Base-by-base conservation (phyloP, 2,329 filamentous ascomycete species). In the Helicocarpus griseus region DNA sequence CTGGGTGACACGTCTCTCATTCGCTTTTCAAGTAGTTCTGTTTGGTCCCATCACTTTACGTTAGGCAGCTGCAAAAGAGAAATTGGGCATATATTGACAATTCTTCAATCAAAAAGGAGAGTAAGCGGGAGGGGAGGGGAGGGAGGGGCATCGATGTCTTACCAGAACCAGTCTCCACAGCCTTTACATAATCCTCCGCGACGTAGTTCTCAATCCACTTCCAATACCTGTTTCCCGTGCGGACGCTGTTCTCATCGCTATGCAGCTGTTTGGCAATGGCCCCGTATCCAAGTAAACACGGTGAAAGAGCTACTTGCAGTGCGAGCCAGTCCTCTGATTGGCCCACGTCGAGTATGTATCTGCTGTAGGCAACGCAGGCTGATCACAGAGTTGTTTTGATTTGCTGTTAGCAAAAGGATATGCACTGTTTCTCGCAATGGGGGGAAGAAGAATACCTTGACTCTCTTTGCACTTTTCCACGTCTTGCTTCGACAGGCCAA, bases 201-300 rank as follows among this genome's bases (percentile, higher is more conserved):
- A 86, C 80, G 63, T 96, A 97, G 62, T 88, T 94, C 64, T 90
- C 77, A 58, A 97, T 88, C 91, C 91, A 97, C 43, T 82, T 79
- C 85, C 86, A 93, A 71, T 95, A 97, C 17, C 71, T 75, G 65
- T 91, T 94, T 0, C 74, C 80, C 11, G 85, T 75, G 36, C 76
- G 75, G 46, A 72, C 61, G 33, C 82, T 85, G n/a, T 72, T 74
- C 46, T 77, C 70, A 55, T 86, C 82, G 13, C 73, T 73, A 59
- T 82, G 76, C 2, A 95, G 74, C 60, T 87, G 79, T 60, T 77
- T 77, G 5, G 87, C 91, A 54, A 94, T 87, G 51, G 81, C 80
- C 8, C 85, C 85, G 65, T 97, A 96, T 39, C 91, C 91, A n/a
- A 96, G 78, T 29, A 95, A 75, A 64, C 91, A 96, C 0, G 91